Percentiles rank a stretch among this genome's conserved stretches.
Evolutionary conservation across 768 basidiomycete species (phyloP).

Genomic region (Paxillus rubicundulus): DNA sequence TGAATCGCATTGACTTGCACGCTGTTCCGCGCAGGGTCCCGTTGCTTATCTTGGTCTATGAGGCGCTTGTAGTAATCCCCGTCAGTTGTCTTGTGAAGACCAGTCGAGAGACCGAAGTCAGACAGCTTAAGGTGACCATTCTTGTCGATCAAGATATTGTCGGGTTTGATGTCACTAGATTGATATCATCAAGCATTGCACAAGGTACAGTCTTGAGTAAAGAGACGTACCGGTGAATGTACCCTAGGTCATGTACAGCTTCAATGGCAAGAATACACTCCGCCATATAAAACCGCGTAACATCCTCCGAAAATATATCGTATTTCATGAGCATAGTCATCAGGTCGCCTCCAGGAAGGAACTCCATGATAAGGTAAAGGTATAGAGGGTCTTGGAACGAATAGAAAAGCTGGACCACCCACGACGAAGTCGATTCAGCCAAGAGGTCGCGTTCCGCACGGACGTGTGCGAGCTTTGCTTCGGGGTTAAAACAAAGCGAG

Average conservation of each 20-base stretch:
- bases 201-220: not conserved
- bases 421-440: slow-evolving; percentile 93
- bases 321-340: slow-evolving; percentile 99
- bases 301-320: slow-evolving; percentile 97
- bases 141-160: slow-evolving; percentile 98
- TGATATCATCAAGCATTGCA: not conserved
- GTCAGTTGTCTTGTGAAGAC: slow-evolving; percentile 94
- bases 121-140: slow-evolving; percentile 96
- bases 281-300: slow-evolving; percentile 98
- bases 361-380: slow-evolving; percentile 97
- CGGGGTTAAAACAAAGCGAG: slow-evolving; percentile 5
- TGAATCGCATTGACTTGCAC: slow-evolving; percentile 98
- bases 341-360: slow-evolving; percentile 88
- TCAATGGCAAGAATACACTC: slow-evolving; percentile 98
- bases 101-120: slow-evolving; percentile 97
- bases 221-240: slow-evolving; percentile 85
- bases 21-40: slow-evolving; percentile 77
- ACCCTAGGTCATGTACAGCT: slow-evolving; percentile 97
- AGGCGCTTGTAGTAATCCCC: slow-evolving; percentile 91
- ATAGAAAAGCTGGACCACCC: slow-evolving; percentile 98
- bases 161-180: slow-evolving; percentile 94
- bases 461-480: slow-evolving; percentile 85
- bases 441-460: slow-evolving; percentile 95
- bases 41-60: slow-evolving; percentile 72
- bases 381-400: slow-evolving; percentile 97